Conservation (phyloP, 495 filamentous ascomycete species). For the Talaromyces thailandensis region DNA sequence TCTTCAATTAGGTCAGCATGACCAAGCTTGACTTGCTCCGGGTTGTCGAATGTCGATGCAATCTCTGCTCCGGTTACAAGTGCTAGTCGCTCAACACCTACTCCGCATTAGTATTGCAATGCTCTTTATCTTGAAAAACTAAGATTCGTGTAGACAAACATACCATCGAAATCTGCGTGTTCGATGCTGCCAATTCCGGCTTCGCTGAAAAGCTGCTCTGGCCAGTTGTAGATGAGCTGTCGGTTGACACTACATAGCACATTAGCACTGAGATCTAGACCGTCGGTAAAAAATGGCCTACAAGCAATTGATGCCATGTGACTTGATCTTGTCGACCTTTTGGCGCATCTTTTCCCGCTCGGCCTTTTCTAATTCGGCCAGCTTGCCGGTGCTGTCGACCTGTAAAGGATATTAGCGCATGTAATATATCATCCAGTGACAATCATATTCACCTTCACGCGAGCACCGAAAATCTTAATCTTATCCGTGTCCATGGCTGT, state of each 20-base stretch:
- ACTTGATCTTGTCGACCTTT: constrained; percentile 98
- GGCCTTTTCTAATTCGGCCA: constrained; percentile 94
- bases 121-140: neutral
- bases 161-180: constrained; percentile 94
- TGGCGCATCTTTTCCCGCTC: constrained; percentile 99
- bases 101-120: neutral
- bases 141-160: neutral
- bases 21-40: constrained; percentile 91
- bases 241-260: constrained; percentile 59
- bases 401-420: neutral
- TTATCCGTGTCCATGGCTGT: constrained; percentile 99
- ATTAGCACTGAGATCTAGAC: neutral
- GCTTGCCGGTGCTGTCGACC: constrained; percentile 78
- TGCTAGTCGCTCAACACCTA: constrained; percentile 74
- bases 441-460: constrained; percentile 56
- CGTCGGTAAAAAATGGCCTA: neutral
- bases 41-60: constrained; percentile 94
- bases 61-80: constrained; percentile 97
- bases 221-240: constrained; percentile 99
- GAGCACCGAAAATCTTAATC: constrained; percentile 97
- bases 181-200: constrained; percentile 97
- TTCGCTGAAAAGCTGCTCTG: constrained; percentile 96
- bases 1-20: constrained; percentile 95
- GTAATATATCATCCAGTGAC: neutral
- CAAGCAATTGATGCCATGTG: constrained; percentile 98